Base-by-base conservation (phyloP, 176 grass and related monocot species). In the Otatea glauca region DNA sequence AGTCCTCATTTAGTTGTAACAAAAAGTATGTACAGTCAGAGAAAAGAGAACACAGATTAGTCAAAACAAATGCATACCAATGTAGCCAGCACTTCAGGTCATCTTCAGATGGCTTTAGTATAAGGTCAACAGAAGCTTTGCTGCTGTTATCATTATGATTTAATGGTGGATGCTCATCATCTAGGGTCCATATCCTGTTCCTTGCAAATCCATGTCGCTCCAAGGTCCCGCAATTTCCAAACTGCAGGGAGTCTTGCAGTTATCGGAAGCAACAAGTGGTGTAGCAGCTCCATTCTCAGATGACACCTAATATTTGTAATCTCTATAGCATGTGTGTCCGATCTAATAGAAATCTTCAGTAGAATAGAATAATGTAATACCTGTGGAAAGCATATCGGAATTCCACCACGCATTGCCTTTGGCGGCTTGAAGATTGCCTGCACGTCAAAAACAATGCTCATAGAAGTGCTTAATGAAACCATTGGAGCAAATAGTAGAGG, bases 151-250 rank as follows among this genome's bases (percentile, higher is more conserved):
- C 65, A 77, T 83, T 86, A 35, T 64, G 56, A 49, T 74, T 83
- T 39, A 88, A 76, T 24, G 68, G 68, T 27, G 77, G 86, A 69
- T 87, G 83, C 58, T 93, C 85, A 58, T 85, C 79, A 23, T 98
- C 96, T 51, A 95, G 77, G 74, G 63, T 41, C 95, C 96, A 95
- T 62, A 87, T 90, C 83, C 85, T 95, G 73, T 95, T 98, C 84
- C 93, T 95, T 50, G 92, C 96, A 92, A 95, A 98, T 84, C 96
- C 96, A 88, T 98, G 93, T 83, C 83, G 91, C 64, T 98, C 92
- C 69, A 95, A 63, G 35, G 87, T 83, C 29, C 91, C 96, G 66
- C 87, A 88, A 43, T 90, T 93, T 3, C 93, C 93, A 78, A 97
- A 97, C 92, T 94, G 76, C 65, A 81, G 5, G 38, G 66, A 45